Evolutionary conservation across 1,284 basidiomycete genomes (phyloP), one percentile per base, ranked within the genome.

Genomic region (Trametes sp.): DNA sequence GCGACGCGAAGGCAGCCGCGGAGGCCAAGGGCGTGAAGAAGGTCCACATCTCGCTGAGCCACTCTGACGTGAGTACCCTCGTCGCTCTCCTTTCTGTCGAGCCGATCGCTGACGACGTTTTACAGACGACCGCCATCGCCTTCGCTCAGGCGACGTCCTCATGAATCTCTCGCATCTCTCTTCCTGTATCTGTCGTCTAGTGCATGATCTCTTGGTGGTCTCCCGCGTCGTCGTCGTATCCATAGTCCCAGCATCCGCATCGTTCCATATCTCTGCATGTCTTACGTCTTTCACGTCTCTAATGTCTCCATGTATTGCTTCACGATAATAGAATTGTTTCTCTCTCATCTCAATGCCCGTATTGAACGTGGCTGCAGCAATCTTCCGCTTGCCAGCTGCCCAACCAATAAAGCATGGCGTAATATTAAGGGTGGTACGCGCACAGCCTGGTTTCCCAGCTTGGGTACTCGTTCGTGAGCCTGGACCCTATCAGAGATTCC

Each of bases 11-110:
- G 75, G 74, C 79, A 14, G 89, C 91, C 61, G 96, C 95, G 31
- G 79, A 84, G 24, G 82, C 79, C 55, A 94, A 92, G 81, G 89
- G 89, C 50, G 84, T 98, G 75, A 84, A 83, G 51, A 87, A 84
- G 70, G 84, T 97, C 69, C 81, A 92, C 70, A 81, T 99, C 62
- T 98, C 95, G 36, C 83, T 99, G 70, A 95, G 93, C 71, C 97
- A 99, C 81, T 94, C 92, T 62, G 92, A 94, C 80, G 91, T 93
- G 73, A 68, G 89, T 82, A 28, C 19, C 29, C 49, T 53, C 21
- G 63, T 42, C 16, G 4, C 24, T 10, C 21, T 29, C 14, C 5
- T 13, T 16, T n/a, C 54, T 53, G 52, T 26, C 42, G 53, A 31
- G 54, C 23, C n/a, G 54, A 59, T 24, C 57, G 53, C 60, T 68